Evolutionary conservation across 2,329 filamentous ascomycete genomes (phyloP).

Genomic region (Fusarium poae): DNA sequence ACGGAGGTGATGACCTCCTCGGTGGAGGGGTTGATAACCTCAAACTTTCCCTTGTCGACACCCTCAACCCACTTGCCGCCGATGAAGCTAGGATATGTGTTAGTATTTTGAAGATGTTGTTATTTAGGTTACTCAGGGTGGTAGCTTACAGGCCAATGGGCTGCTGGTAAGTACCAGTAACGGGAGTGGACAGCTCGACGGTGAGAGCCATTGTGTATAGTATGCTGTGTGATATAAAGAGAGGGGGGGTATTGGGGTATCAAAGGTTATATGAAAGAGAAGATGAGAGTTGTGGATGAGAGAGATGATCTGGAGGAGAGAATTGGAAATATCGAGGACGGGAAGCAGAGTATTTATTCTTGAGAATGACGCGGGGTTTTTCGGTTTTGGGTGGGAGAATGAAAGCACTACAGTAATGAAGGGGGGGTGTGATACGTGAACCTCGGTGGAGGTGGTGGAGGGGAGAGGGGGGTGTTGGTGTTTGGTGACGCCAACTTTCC

Average conservation of each 20-base stretch:
- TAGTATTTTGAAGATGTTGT: constrained; percentile 27
- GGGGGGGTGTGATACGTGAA: constrained; percentile 12
- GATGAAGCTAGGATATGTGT: constrained; percentile 74
- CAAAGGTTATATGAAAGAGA: constrained; percentile 35
- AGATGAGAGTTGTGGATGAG: constrained; percentile 22
- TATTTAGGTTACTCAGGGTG: background rate
- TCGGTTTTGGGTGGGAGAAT: constrained; percentile 27
- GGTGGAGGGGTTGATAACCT: constrained; percentile 88
- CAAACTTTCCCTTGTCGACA: constrained; percentile 89
- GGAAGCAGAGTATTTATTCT: constrained; percentile 49
- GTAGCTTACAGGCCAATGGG: constrained; percentile 71
- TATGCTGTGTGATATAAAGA: constrained; percentile 24
- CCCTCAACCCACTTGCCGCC: constrained; percentile 88
- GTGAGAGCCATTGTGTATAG: constrained; percentile 56
- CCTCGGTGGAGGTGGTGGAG: constrained; percentile 33
- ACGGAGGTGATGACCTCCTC: constrained; percentile 89
- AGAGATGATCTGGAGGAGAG: constrained; percentile 46
- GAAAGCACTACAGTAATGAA: constrained; percentile 22
- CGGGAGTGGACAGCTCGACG: constrained; percentile 75
- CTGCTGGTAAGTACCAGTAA: constrained; percentile 70
- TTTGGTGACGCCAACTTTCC: constrained; percentile 46
- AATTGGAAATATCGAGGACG: constrained; percentile 29
- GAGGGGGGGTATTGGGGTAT: constrained; percentile 43
- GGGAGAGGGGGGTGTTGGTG: constrained; percentile 17
- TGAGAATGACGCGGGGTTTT: constrained; percentile 45